Evolutionary conservation across 176 grass and related monocot species (phyloP), one percentile per base, ranked within the genome.

Genomic region (Elymus sibiricus): DNA sequence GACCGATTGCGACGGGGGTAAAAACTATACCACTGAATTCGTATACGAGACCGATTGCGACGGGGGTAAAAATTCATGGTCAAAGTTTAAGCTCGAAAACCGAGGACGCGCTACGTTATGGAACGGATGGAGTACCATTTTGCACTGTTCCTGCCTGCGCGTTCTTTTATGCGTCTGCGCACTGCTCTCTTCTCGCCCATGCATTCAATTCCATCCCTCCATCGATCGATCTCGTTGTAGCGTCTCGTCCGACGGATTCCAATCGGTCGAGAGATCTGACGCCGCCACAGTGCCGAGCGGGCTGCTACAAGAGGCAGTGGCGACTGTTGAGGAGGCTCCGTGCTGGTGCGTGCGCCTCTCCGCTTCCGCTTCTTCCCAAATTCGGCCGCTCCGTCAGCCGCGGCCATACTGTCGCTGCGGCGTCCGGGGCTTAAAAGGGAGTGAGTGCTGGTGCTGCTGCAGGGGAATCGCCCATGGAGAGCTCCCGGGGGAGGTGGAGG

Each of bases 391-490:
- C 64, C 44, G 56, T 75, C 51, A 70, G 79, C 81, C 14, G 32
- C 81, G 16, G n/a, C 47, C 65, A 85, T 19, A 83, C 79, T 67
- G 74, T 56, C 53, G 63, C 83, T 62, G 78, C 17, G 37, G 62
- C 63, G 38, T 63, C 71, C 11, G 5, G 47, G 37, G 28, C 37
- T 64, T 34, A 12, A 84, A 81, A 76, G 59, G 71, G 62, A 4
- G 39, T 16, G n/a, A 44, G 2, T 49, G 46, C 4, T 14, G 15
- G 5, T 46, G 13, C 43, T 46, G 76, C 74, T 28, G 74, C 71
- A 74, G 26, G 40, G 40, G 73, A 68, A 25, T 25, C 35, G 53
- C 73, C 70, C 40, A 93, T 93, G 91, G 91, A 88, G 78, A 47
- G 61, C 64, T 78, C 43, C 53, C 34, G 70, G 60, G 24, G 64